A percentile compares a stretch with the other conserved stretches of the same genome.
These are phyloP conservation scores for Leccinum idahoense DNA, from an alignment of 1,284 basidiomycete genomes.

Conservation along the genomic window DNA sequence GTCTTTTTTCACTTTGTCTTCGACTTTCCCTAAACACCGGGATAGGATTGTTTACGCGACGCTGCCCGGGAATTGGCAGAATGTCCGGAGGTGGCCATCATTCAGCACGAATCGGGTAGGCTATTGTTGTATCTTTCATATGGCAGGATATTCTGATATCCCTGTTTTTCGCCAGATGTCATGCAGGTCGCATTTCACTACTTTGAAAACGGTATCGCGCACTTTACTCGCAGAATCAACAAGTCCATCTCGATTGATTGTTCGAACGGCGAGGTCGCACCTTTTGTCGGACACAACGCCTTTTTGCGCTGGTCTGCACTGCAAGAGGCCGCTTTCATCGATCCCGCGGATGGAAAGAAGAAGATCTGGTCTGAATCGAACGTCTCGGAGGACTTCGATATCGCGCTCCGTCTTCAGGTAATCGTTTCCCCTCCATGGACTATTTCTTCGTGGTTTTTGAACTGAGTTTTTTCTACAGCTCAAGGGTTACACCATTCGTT, in stretches of 20 bases:
- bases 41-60: constrained; percentile 73
- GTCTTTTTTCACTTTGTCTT: neutral
- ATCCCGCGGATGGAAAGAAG: constrained; percentile 47
- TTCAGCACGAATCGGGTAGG: constrained; percentile 74
- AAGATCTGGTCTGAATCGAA: constrained; percentile 86
- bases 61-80: constrained; percentile 76
- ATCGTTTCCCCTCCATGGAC: neutral
- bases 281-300: constrained; percentile 86
- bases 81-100: constrained; percentile 70
- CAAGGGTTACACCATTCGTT: constrained; percentile 61
- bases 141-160: constrained; percentile 19
- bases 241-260: constrained; percentile 70
- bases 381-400: constrained; percentile 85
- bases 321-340: constrained; percentile 73
- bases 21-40: constrained; percentile 57
- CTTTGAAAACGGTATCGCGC: constrained; percentile 83
- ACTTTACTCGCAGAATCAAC: constrained; percentile 80
- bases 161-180: constrained; percentile 40
- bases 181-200: constrained; percentile 85
- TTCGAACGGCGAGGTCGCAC: constrained; percentile 76
- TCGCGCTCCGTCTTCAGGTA: constrained; percentile 63
- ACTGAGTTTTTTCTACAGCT: constrained; percentile 29
- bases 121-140: neutral
- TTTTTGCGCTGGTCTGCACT: constrained; percentile 84
- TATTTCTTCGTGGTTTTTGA: neutral